phyloP scores from a whole-genome alignment of 345 rosid genomes.

The Crucihimalaya himalaica region DNA sequence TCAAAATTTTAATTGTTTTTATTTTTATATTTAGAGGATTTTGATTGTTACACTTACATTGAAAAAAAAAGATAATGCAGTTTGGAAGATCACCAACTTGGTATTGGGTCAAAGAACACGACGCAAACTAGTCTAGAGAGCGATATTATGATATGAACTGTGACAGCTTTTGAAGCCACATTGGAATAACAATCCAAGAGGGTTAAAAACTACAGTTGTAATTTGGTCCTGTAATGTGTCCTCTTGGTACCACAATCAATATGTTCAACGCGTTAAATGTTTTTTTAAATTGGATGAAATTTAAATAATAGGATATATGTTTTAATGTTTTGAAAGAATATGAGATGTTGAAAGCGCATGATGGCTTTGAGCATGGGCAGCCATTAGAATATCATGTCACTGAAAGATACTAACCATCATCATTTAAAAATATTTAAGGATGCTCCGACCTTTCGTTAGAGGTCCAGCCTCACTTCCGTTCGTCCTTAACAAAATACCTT shows the following conservation, averaged over 20 bases:
- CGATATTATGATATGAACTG: not conserved
- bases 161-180: not conserved
- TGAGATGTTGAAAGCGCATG: constrained; percentile 14
- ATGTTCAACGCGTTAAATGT: not conserved
- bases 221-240: not conserved
- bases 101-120: not conserved
- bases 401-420: not conserved
- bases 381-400: not conserved
- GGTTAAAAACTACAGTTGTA: constrained; percentile 6
- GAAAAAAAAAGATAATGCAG: not conserved
- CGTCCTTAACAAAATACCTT: not conserved
- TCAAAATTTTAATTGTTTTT: not conserved
- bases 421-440: not conserved
- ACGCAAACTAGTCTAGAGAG: not conserved
- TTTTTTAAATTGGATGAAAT: not conserved
- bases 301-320: not conserved
- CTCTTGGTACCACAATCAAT: constrained; percentile 14
- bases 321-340: not conserved
- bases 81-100: not conserved
- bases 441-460: not conserved
- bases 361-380: not conserved
- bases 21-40: too few relatives aligned
- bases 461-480: not conserved
- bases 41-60: too few relatives aligned
- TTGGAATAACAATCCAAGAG: not conserved